These are phyloP conservation scores for Lactarius tabidus DNA, from an alignment of 768 basidiomycete species.

Conservation along the genomic window DNA sequence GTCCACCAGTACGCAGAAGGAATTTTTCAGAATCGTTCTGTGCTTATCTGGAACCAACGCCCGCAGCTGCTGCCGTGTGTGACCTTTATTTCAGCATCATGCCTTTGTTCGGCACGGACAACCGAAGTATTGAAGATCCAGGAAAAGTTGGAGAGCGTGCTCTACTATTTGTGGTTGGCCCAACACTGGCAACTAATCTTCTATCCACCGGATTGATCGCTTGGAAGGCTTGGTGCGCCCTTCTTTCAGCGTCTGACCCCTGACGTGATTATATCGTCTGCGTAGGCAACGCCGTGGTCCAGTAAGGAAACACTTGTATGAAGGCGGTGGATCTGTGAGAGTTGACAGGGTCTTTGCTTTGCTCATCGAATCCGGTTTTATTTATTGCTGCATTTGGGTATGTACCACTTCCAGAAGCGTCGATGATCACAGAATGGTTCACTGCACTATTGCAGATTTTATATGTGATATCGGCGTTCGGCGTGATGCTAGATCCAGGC, in stretches of 20 bases:
- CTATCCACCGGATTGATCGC: not conserved
- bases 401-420: not conserved
- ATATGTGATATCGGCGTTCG: constrained; percentile 6
- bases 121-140: too few species aligned
- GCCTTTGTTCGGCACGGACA: not conserved
- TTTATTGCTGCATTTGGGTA: constrained; percentile 17
- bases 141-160: not conserved
- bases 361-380: constrained; percentile 17
- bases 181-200: not conserved
- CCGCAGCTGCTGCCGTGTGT: not conserved
- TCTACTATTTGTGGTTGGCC: not conserved
- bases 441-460: not conserved
- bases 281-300: not conserved
- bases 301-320: not conserved
- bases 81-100: not conserved
- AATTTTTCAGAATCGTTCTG: not conserved
- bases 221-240: not conserved
- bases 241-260: not conserved
- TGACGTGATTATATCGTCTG: not conserved
- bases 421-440: not conserved
- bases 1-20: not conserved
- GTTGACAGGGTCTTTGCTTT: constrained; percentile 14
- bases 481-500: not conserved
- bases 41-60: not conserved
- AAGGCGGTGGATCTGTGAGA: not conserved